Evolutionary conservation across 768 basidiomycete species (phyloP), one percentile per base, ranked within the genome.

Genomic region (Kwoniella mangroviensis): DNA sequence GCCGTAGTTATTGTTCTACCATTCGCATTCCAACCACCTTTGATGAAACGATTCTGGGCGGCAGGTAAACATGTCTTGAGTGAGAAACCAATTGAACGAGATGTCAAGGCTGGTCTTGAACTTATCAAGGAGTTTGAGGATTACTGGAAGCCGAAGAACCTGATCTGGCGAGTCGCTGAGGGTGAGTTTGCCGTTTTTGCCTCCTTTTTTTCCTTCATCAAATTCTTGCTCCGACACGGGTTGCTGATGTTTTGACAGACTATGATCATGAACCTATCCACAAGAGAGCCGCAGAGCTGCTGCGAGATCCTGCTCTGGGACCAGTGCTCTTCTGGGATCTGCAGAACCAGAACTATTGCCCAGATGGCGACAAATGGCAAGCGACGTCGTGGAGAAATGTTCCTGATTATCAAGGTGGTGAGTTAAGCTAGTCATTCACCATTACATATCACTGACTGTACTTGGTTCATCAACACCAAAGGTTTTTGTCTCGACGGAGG

Each of bases 401-500:
- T 55, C 54, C 54, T 21, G 54, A 55, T 22, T 55, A 55, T 55
- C 54, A 55, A 55, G 54, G 54, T n/a, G 54, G 54, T 55, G 54
- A 55, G 54, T 24, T 55, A 55, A 17, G 15, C 49, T 51, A 17
- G 24, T 19, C 54, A 55, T 55, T 55, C 54, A 21, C 12, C 51
- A 52, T 52, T 52, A 17, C 15, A 17, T 52, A 12, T 52, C 51
- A 21, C 51, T 21, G 51, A 15, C 21, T 51, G 12, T 11, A 55
- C 21, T 55, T 55, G 54, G n/a, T n/a, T 55, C 22, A 22, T 55
- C 11, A 21, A 17, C 15, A 15, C 7, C 24, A 19, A 1, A 55
- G 54, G 54, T n/a, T 55, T 55, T 21, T 55, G 54, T 24, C 54
- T 55, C 24, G 54, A 55, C 24, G 54, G 54, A 21, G 54, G 54